These are phyloP conservation scores for Lichtheimia ornata DNA, from an alignment of 371 early-diverging fungal species.

Conservation along the genomic window DNA sequence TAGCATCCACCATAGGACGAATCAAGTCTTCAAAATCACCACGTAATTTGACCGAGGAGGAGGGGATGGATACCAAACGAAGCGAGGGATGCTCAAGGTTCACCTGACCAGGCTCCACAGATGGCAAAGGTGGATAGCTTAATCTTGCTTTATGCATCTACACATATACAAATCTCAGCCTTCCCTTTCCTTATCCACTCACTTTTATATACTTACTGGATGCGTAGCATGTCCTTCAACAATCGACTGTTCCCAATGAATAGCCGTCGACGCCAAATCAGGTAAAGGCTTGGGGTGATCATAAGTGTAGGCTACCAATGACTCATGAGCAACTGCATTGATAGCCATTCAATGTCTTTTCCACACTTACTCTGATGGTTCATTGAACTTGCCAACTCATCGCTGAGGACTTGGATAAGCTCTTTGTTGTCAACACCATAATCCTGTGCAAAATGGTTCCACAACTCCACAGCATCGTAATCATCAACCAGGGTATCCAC, in stretches of 20 bases:
- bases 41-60: constrained; percentile 40
- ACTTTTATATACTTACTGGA: constrained; percentile 49
- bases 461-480: constrained; percentile 37
- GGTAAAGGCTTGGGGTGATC: constrained; percentile 53
- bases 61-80: constrained; percentile 56
- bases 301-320: constrained; percentile 50
- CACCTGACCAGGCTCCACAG: constrained; percentile 42
- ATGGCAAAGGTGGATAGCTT: constrained; percentile 57
- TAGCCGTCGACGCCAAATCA: constrained; percentile 39
- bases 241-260: constrained; percentile 76
- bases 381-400: constrained; percentile 43
- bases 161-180: neutral
- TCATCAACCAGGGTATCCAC: constrained; percentile 19
- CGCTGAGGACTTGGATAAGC: constrained; percentile 29
- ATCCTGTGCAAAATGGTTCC: constrained; percentile 35
- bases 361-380: constrained; percentile 41
- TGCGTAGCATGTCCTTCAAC: constrained; percentile 79
- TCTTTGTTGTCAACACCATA: constrained; percentile 29
- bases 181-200: neutral
- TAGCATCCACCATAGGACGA: constrained; percentile 31
- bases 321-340: neutral
- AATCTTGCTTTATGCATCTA: constrained; percentile 71
- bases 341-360: neutral
- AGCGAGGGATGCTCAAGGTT: constrained; percentile 51
- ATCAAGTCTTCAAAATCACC: constrained; percentile 52